Percentiles rank a stretch among this genome's conserved stretches.
Evolutionary conservation across 2,329 filamentous ascomycete species (phyloP).

Genomic region (Aureobasidium sp.): DNA sequence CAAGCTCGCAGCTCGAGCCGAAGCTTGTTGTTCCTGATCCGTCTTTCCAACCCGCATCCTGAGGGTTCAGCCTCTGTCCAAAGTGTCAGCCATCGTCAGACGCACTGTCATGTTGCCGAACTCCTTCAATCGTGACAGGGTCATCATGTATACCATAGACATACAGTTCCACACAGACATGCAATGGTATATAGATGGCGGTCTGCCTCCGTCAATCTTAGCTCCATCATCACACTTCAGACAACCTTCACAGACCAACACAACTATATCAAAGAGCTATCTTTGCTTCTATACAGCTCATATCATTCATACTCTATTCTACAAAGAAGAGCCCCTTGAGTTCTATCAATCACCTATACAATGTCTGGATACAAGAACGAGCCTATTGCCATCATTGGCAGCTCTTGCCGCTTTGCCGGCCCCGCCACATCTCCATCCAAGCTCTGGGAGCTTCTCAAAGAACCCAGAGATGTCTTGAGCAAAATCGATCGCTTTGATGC

Average conservation of each 20-base stretch:
- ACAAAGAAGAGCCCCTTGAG: not conserved
- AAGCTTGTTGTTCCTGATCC: not conserved
- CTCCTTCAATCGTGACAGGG: not conserved
- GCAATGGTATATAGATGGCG: not conserved
- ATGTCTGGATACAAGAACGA: slow-evolving; percentile 14
- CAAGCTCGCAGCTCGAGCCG: not conserved
- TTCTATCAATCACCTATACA: not conserved
- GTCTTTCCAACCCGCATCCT: not conserved
- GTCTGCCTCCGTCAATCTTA: not conserved
- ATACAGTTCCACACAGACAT: not conserved
- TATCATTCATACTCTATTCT: not conserved
- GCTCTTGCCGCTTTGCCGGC: slow-evolving; percentile 38
- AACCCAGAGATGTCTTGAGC: slow-evolving; percentile 18
- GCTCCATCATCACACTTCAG: not conserved
- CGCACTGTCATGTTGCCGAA: not conserved
- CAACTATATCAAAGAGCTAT: not conserved
- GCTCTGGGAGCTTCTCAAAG: slow-evolving; percentile 14
- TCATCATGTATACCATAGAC: not conserved
- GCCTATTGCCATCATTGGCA: slow-evolving; percentile 39
- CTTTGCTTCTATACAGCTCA: not conserved
- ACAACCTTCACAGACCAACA: not conserved
- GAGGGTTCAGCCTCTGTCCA: not conserved
- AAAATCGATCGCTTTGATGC: slow-evolving; percentile 20
- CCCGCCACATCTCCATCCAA: slow-evolving; percentile 21
- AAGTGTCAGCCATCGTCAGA: not conserved